Evolutionary conservation across 2,329 filamentous ascomycete species (phyloP), one percentile per base, ranked within the genome.

Genomic region (Nectriaceae sp.): DNA sequence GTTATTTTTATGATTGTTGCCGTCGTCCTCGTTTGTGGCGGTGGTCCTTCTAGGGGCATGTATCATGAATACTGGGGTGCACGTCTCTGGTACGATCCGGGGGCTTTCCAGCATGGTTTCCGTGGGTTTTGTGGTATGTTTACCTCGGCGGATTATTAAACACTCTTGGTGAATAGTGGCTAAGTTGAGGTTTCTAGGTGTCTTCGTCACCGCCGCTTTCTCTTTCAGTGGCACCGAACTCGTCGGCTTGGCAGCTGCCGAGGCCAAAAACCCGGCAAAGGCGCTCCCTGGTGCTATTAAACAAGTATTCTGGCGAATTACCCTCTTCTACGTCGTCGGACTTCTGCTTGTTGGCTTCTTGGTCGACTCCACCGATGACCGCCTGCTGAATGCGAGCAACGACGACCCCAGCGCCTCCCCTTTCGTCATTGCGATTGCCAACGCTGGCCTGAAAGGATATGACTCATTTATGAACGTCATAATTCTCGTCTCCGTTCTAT

Each of bases 221-320:
- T 74, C 87, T 19, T 90, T 89, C 63, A 81, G 83, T 15, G 87
- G 87, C 13, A 89, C 87, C 0, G 87, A 90, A 63, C 74, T 89
- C 2, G 86, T 90, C n/a, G 87, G 87, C 57, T 76, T 90, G 3
- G 85, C 87, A 3, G 87, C 87, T 1, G 87, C 86, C 5, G 88
- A 91, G 67, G 82, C 87, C 0, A 70, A 73, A 10, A 89, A 89
- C 62, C 88, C 88, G 0, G 78, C 82, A 47, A 85, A 88, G 63
- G 82, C 86, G 0, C 78, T 96, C 2, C 91, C 91, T 0, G 85
- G 83, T 2, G 91, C 91, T 4, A 85, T 93, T 61, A 95, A 94
- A 73, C 90, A 95, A 65, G 89, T 81, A 24, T 81, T 81, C 49
- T 81, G 78, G 77, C 76, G 78, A 56, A 80, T 81, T 50, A 78